Evolutionary conservation across 1,284 basidiomycete genomes (phyloP), one percentile per base, ranked within the genome.

Genomic region (Pseudozyma sp.): DNA sequence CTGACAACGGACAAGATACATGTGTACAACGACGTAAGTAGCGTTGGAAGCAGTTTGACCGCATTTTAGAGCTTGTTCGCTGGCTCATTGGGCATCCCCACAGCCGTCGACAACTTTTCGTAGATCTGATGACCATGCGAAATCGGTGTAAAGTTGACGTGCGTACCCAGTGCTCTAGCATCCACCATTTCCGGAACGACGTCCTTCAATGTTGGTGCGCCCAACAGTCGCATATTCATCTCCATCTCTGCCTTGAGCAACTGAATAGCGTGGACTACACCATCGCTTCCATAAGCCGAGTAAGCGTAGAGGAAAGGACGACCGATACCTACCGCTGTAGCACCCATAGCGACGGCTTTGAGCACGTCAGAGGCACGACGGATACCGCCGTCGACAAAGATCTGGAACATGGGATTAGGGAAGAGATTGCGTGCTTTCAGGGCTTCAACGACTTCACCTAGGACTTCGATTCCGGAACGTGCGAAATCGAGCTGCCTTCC

Each of bases 261-360:
- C n/a, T 86, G 80, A 10, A 87, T 88, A 19, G 91, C 88, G 82
- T 92, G 92, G 38, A 90, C 87, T 8, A 94, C 93, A 2, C 95
- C 94, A 13, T 89, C 89, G 70, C 90, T 89, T 3, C 93, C 94
- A 62, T 94, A 95, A 10, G 93, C 93, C 89, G 92, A 92, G 86
- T 95, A 93, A 3, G 93, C 93, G 80, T 92, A 95, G 11, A 97
- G 87, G 88, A 96, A 95, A 0, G 92, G 89, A 19, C 95, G 89
- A 0, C 95, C 95, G 39, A 97, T 87, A 1, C 95, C 95, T 8
- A 97, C 94, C 6, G 92, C 94, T 66, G 87, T 92, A 1, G 95
- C 95, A n/a, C 95, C 95, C 31, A 97, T 88, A 73, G 93, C 95
- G 1, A 97, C 86, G 0, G 94, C 94, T 85, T 97, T 97, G 59